A percentile compares a stretch with the other conserved stretches of the same genome.
Evolutionary conservation across 2,329 filamentous ascomycete species (phyloP).

Genomic region (Verticillium alfalfae): DNA sequence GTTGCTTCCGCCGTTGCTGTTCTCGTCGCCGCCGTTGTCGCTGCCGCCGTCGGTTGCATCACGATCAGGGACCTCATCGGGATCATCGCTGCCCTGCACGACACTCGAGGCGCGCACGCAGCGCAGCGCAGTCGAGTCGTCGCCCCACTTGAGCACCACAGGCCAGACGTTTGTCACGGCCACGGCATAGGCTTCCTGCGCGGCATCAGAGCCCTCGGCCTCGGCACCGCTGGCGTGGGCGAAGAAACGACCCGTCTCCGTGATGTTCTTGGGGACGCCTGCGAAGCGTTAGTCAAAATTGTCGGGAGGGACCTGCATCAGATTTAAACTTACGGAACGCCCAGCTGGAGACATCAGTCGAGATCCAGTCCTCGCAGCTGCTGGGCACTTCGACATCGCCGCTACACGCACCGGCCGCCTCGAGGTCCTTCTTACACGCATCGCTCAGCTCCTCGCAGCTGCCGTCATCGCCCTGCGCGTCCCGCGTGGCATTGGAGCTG

Average conservation of each 20-base stretch:
- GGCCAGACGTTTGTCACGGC: conserved; percentile 1
- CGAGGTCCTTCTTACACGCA: not conserved
- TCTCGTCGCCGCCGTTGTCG: not conserved
- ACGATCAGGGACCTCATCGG: not conserved
- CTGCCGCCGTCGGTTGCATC: not conserved
- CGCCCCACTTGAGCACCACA: not conserved
- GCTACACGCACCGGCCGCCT: not conserved
- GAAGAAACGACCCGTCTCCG: not conserved
- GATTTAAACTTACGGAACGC: not conserved
- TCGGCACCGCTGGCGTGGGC: not conserved
- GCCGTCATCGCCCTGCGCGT: not conserved
- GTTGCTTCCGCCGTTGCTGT: not conserved
- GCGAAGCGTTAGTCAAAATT: not conserved
- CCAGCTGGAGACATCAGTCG: not conserved
- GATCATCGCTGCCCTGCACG: not conserved
- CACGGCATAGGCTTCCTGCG: conserved; percentile 7
- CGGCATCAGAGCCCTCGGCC: conserved; percentile 1
- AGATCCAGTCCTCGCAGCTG: not conserved
- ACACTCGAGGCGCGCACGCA: not conserved
- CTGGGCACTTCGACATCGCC: not conserved
- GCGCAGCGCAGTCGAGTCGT: not conserved
- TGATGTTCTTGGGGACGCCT: not conserved
- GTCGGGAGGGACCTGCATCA: not conserved
- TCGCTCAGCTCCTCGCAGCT: not conserved
- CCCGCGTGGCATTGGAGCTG: not conserved